These are phyloP conservation scores for Xylariaceae sp. DNA, from an alignment of 2,329 filamentous ascomycete species.

Conservation along the genomic window DNA sequence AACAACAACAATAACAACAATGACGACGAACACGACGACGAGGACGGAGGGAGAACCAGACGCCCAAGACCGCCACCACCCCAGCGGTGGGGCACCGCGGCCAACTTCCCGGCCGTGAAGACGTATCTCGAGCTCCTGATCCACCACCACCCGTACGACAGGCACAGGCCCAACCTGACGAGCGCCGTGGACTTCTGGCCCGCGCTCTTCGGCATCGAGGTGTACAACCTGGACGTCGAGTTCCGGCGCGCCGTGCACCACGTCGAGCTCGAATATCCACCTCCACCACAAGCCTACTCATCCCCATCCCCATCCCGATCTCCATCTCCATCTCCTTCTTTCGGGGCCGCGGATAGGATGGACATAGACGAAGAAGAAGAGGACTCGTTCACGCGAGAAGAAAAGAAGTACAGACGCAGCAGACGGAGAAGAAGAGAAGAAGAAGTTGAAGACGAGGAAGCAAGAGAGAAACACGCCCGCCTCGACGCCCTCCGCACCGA, in stretches of 20 bases:
- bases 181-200: slow-evolving; percentile 75
- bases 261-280: slow-evolving; percentile 23
- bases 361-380: slow-evolving; percentile 14
- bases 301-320: slow-evolving; percentile 1
- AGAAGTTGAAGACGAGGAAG: slow-evolving; percentile 19
- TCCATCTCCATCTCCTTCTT: not conserved
- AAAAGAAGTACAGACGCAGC: slow-evolving; percentile 15
- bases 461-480: slow-evolving; percentile 24
- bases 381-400: not conserved
- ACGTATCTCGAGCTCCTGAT: slow-evolving; percentile 74
- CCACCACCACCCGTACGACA: slow-evolving; percentile 67
- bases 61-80: not conserved
- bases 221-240: slow-evolving; percentile 66
- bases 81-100: slow-evolving; percentile 38
- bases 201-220: slow-evolving; percentile 73
- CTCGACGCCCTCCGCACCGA: slow-evolving; percentile 38
- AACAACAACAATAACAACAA: too few relatives aligned
- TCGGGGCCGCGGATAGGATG: slow-evolving; percentile 15
- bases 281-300: slow-evolving; percentile 23
- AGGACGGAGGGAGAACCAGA: not conserved
- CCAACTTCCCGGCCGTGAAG: slow-evolving; percentile 41
- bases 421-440: slow-evolving; percentile 9
- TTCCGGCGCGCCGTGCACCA: slow-evolving; percentile 40
- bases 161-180: slow-evolving; percentile 50
- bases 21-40: too few relatives aligned